Evolutionary conservation across 2,329 filamentous ascomycete species (phyloP), one percentile per base, ranked within the genome.

Genomic region (Phyllosticta citriasiana): DNA sequence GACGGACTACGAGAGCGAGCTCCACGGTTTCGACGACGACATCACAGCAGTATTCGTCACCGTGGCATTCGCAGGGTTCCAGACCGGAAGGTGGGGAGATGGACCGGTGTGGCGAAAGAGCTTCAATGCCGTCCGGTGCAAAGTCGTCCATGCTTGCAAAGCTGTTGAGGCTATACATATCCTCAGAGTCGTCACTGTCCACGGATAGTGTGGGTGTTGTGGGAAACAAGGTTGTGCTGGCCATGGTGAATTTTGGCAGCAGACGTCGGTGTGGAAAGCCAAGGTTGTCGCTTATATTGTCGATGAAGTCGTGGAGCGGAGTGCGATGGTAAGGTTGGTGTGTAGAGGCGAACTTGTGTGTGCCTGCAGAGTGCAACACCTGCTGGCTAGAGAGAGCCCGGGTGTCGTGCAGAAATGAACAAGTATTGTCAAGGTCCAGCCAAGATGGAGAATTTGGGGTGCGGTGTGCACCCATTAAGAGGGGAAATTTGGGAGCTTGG

Each of bases 1-100:
- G 53, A 8, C 40, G 40, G 51, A 25, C 58, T 2, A 35, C 19
- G 26, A 33, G 40, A 19, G 58, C 58, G 7, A 47, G 40, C 40
- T 47, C 40, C 3, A 47, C 40, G n/a, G n/a, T 53, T 16, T 25
- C 58, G 14, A 60, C 12, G 3, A 50, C 25, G 8, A 25, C 35
- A 22, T 60, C 53, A 7, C 53, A 8, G 47, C 58, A 60, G 26
- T 56, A 60, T 8, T 60, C 53, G 24, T 60, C 58, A 4, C 53
- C 53, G 19, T 54, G 55, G 27, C 55, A 54, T 9, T 56, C 26
- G 40, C 53, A 60, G 4, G 26, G 40, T 4, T 16, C 14, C 50
- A 60, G 35, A 6, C 58, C 56, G 9, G 58, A 22, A 2, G 58
- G 52, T 24, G 53, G 58, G 1, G 58, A 60, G 4, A 12, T 24